These are phyloP conservation scores for Solanum piurae DNA, from an alignment of 257 asterid species.

Conservation along the genomic window DNA sequence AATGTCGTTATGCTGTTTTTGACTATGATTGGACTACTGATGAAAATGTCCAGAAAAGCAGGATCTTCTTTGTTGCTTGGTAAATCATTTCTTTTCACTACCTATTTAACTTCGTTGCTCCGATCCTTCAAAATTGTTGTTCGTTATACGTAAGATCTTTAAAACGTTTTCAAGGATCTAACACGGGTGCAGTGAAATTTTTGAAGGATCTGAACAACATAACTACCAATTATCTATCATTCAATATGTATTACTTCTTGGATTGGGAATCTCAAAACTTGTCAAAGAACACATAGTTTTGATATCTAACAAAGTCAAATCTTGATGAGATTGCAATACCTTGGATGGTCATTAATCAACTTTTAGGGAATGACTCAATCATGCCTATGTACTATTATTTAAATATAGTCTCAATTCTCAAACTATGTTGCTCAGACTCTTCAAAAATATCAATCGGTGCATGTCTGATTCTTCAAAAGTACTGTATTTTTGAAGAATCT, in stretches of 20 bases:
- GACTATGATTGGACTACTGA: slow-evolving; percentile 63
- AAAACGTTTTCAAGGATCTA: background rate
- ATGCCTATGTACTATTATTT: background rate
- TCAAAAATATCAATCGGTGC: background rate
- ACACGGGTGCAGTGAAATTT: background rate
- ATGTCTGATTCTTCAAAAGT: too few species aligned
- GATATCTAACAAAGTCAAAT: background rate
- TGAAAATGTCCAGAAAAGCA: slow-evolving; percentile 63
- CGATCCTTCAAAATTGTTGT: background rate
- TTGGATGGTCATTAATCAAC: background rate
- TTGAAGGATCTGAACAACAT: background rate
- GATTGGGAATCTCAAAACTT: background rate
- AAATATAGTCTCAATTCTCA: background rate
- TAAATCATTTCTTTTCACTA: background rate
- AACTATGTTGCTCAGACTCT: background rate
- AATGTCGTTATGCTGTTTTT: slow-evolving; percentile 58
- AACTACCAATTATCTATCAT: background rate
- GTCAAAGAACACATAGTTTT: background rate
- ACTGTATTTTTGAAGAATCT: too few species aligned
- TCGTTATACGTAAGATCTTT: rapidly evolving
- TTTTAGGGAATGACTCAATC: background rate
- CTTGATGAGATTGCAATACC: background rate
- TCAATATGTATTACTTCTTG: background rate
- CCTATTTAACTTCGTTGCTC: background rate
- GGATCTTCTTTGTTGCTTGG: slow-evolving; percentile 63